Evolutionary conservation across 345 rosid genomes (phyloP).

Genomic region (Euphorbia pulcherrima): DNA sequence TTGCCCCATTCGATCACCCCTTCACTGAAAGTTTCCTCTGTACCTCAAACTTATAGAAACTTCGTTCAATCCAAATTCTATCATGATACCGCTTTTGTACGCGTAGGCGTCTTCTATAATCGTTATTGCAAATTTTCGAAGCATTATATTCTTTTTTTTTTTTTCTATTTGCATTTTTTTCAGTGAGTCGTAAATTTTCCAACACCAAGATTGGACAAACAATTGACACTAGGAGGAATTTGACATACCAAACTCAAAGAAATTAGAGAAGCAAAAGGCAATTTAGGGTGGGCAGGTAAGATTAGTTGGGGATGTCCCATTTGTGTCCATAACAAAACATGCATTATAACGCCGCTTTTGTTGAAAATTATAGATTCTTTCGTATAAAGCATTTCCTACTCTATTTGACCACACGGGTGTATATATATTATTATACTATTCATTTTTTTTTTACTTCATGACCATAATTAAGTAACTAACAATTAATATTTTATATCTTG

Average conservation of each 20-base stretch:
- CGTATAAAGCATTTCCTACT: not conserved
- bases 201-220: constrained; percentile 8
- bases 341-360: constrained; percentile 23
- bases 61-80: no score
- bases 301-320: constrained; percentile 17
- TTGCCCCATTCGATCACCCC: no score
- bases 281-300: constrained; percentile 8
- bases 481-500: not conserved
- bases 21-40: no score
- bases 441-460: no score
- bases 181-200: not conserved
- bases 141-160: not conserved
- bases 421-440: not conserved
- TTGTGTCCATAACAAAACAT: constrained; percentile 14
- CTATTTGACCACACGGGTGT: constrained; percentile 13
- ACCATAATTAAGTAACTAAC: not conserved
- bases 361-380: constrained; percentile 24
- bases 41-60: no score
- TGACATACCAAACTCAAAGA: not conserved
- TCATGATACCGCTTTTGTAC: no score
- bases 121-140: not conserved
- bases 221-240: not conserved
- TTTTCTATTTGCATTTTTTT: not conserved
- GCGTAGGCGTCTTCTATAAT: no score
- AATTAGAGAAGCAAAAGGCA: not conserved